Conservation (phyloP, 805 yeast genomes). For the Ogataea nakhonphanomensis region DNA sequence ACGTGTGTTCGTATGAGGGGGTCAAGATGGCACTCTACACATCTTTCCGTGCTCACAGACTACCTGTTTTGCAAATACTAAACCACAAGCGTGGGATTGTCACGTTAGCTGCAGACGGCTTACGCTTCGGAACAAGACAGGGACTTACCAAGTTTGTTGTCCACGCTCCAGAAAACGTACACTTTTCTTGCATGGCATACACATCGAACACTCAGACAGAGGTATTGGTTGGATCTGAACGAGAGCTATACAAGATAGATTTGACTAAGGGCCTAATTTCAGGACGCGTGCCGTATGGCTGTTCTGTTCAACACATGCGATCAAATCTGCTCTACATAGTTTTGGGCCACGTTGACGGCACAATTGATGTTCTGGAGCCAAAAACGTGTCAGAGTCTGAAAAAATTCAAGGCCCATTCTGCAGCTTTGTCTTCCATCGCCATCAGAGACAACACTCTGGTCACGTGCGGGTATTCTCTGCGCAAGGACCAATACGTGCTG, state of each 20-base stretch:
- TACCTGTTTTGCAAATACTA: conserved; percentile 50
- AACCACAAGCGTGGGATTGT: conserved; percentile 57
- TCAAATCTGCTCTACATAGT: conserved; percentile 52
- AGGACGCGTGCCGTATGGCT: conserved; percentile 38
- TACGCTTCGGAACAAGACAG: conserved; percentile 53
- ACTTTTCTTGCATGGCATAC: conserved; percentile 40
- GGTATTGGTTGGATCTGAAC: conserved; percentile 41
- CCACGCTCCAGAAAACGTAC: conserved; percentile 26
- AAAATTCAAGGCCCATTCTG: conserved; percentile 57
- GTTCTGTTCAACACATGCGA: conserved; percentile 45
- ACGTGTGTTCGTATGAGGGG: conserved; percentile 41
- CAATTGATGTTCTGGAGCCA: conserved; percentile 63
- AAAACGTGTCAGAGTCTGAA: conserved; percentile 43
- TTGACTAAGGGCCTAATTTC: conserved; percentile 36
- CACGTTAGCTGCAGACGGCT: conserved; percentile 48
- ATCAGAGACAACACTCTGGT: conserved; percentile 63
- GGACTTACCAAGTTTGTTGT: conserved; percentile 45
- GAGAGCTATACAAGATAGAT: conserved; percentile 38
- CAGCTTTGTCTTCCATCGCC: conserved; percentile 60
- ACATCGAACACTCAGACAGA: conserved; percentile 41
- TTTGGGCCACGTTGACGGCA: conserved; percentile 57
- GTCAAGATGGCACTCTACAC: conserved; percentile 53
- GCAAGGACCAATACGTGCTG: conserved; percentile 52
- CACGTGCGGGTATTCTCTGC: conserved; percentile 76
- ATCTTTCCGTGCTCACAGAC: conserved; percentile 49